phyloP scores from a whole-genome alignment of 371 early-diverging fungal species.

The Mycotypha africana region DNA sequence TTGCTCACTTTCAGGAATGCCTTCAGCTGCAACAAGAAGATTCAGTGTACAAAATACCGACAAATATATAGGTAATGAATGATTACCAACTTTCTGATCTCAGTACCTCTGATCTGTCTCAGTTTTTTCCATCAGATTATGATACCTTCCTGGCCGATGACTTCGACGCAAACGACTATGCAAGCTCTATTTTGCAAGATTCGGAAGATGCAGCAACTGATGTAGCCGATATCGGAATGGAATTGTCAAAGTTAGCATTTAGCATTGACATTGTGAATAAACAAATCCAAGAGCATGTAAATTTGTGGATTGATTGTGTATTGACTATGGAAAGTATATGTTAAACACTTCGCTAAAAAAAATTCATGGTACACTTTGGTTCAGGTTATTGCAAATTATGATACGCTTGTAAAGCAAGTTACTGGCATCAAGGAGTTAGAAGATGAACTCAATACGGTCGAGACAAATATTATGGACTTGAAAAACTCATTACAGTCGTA shows the following conservation, averaged over 20 bases:
- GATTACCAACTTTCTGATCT: too few species aligned
- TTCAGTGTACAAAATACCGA: too few species aligned
- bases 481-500: constrained; percentile 59
- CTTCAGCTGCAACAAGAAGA: too few species aligned
- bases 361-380: too few species aligned
- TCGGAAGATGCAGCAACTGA: constrained; percentile 36
- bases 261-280: constrained; percentile 74
- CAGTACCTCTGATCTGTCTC: too few species aligned
- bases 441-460: constrained; percentile 46
- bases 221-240: constrained; percentile 56
- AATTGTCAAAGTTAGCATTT: constrained; percentile 66
- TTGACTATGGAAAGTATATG: too few species aligned
- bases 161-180: constrained; percentile 58
- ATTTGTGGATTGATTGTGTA: too few species aligned
- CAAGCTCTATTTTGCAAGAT: constrained; percentile 46
- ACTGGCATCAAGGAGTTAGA: constrained; percentile 65
- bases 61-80: too few species aligned
- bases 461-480: constrained; percentile 48
- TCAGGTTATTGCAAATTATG: constrained; percentile 69
- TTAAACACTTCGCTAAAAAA: too few species aligned
- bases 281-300: constrained; percentile 53
- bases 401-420: constrained; percentile 66
- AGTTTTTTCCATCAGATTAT: constrained; percentile 50
- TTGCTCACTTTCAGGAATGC: too few species aligned
- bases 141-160: constrained; percentile 52